Base-by-base conservation (phyloP, 768 basidiomycete species). In the Rickenella mellea region DNA sequence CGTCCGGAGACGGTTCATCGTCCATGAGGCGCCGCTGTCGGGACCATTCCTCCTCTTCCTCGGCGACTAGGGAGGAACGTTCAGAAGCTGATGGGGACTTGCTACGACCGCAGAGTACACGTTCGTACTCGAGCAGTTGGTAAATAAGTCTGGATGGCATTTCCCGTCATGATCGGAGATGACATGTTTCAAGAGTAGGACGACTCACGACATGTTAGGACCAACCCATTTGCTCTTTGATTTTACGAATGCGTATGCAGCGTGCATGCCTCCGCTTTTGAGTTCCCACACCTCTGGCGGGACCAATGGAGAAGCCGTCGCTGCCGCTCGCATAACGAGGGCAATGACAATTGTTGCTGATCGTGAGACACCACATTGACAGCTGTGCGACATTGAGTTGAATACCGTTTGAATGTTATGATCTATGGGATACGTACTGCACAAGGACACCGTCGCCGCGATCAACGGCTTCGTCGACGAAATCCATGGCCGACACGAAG, bases 311-410 rank as follows among this genome's bases (percentile, higher is more conserved):
- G 75, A 76, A 47, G 69, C 71, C 33, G 75, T 69, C 36, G 81
- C 78, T 22, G 90, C 87, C n/a, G 89, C 86, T 40, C 88, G 78
- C 90, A 94, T 94, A 48, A 92, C 87, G 43, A 92, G 73, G 27
- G 90, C 91, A 47, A 94, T 93, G 38, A 84, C 76, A 57, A 93
- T 64, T 2, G 91, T 93, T 14, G 91, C 91, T 7, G 86, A 90
- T 49, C 91, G 76, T 17, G 90, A 92, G 26, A 94, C 83, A 51
- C 91, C 91, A 61, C 90, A 91, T 64, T 94, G 91, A 60, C 91
- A 94, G 58, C 88, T 91, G 50, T 5, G 48, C 40, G n/a, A 12
- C n/a, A n/a, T n/a, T 43, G 29, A 49, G 5, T 39, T 19, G 36
- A 27, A 36, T 15, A 41, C 40, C 43, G 37, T 22, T 42, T 39